Evolutionary conservation across 371 early-diverging fungal genomes (phyloP), one percentile per base, ranked within the genome.

Genomic region (Circinella umbellata): DNA sequence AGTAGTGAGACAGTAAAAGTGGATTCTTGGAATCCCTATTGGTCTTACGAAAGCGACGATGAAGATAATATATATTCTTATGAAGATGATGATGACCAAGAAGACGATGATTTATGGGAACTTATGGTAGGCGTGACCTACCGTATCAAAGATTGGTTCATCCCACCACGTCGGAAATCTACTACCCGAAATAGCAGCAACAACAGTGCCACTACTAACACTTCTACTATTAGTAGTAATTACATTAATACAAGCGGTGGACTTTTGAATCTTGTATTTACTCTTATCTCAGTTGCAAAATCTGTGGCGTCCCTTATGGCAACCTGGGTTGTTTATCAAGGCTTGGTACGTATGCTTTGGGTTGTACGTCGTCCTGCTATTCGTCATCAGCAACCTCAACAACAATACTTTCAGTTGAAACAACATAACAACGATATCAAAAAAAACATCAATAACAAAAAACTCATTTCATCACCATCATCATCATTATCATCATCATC

Each of bases 251-350:
- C 37, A 34, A 53, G 55, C 64, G 54, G 59, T 39, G 10, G 61
- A 15, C 34, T 51, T n/a, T 11, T 60, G 47, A 51, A 46, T 18
- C 34, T 70, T 35, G 36, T 70, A 14, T 35, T 65, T 15, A 65
- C 61, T 10, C 38, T 70, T 35, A 51, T 70, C 13, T 64, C 72
- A 9, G 57, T 67, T 18, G 20, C 53, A 14, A 71, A 67, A 62
- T 66, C 72, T 10, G 63, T 67, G 14, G 67, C 72, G 8, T 67
- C 72, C 15, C 36, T 71, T 9, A 60, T 59, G 14, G 67, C 72
- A 46, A 71, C 72, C 13, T 71, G 72, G 72, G 63, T 71, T 62
- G 54, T 71, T 67, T 71, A 71, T 61, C 72, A 71, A 37, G 63
- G 67, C 13, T 42, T 71, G 34, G 36, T 55, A 55, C 63, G 64